These are phyloP conservation scores for Coix lacrymajobi DNA, from an alignment of 176 grass and related monocot species.

Conservation along the genomic window DNA sequence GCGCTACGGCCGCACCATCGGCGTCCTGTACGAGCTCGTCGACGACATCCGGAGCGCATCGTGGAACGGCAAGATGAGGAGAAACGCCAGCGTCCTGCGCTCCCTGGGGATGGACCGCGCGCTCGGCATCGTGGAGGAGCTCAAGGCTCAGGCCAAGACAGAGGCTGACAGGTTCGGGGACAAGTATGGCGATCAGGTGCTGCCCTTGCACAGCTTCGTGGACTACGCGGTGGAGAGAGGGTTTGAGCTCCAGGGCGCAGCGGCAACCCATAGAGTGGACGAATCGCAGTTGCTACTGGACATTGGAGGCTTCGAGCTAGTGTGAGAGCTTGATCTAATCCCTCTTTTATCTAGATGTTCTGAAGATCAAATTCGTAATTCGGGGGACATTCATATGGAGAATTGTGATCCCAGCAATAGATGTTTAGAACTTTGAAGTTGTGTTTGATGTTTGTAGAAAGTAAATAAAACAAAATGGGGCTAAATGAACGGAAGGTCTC, in stretches of 20 bases:
- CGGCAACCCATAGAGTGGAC: background rate
- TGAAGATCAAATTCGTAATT: background rate
- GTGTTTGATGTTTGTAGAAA: background rate
- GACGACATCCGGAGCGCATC: slow-evolving; percentile 82
- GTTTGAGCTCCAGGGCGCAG: slow-evolving; percentile 52
- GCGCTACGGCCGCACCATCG: slow-evolving; percentile 72
- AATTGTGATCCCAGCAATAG: background rate
- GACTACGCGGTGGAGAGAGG: slow-evolving; percentile 82
- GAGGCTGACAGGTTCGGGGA: slow-evolving; percentile 59
- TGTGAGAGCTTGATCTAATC: background rate
- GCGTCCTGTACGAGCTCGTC: slow-evolving; percentile 84
- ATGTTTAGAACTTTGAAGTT: slow-evolving; percentile 22
- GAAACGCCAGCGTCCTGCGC: slow-evolving; percentile 65
- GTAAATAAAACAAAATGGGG: background rate
- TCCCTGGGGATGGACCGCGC: slow-evolving; percentile 64
- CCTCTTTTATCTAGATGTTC: background rate
- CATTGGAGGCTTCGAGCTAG: background rate
- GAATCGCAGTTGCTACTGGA: background rate
- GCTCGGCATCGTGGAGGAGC: slow-evolving; percentile 68
- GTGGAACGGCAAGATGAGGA: slow-evolving; percentile 67
- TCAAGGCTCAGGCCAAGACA: slow-evolving; percentile 71
- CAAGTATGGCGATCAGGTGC: slow-evolving; percentile 62
- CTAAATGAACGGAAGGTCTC: background rate
- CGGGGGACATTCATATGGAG: background rate
- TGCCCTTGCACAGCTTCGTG: slow-evolving; percentile 83